Base-by-base conservation (phyloP, 192 early-diverging fungal genomes). In the Phlyctochytrium planicorne region DNA sequence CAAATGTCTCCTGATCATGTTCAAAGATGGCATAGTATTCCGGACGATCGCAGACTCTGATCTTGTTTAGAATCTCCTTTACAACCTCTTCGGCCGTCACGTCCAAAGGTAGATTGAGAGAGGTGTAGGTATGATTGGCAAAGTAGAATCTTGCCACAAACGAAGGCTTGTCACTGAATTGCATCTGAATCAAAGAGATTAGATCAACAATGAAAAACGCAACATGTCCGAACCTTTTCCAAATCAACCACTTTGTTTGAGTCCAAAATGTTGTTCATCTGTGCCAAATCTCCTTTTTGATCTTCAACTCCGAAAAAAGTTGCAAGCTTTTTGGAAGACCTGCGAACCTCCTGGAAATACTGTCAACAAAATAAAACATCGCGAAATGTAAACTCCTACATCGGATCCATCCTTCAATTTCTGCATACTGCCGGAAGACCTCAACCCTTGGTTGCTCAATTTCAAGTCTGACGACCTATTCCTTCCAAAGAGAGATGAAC, bases 61-160 rank as follows among this genome's bases (percentile, higher is more conserved):
- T 59, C 52, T 77, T 81, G 10, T 81, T 34, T n/a, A 80, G 32
- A 1, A 81, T n/a, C 25, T 60, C 10, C 6, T 29, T 30, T 23
- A 71, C 70, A 2, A 71, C 71, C 2, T 60, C 30, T 2, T n/a
- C 52, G 20, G 69, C 71, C 16, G 73, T 72, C 12, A 70, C 70
- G 12, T 25, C 27, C 6, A 76, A 67, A 2, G 74, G 77, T 32
- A 81, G 52, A 17, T 55, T 33, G 16, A 80, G 30, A 34, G 65
- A 72, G 1, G 66, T 80, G 62, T 80, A 81, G 3, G 80, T 79
- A 16, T 74, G 62, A 47, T 81, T 80, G 2, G 71, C 80, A 69
- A 80, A 81, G 53, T 81, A 76, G 30, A 81, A 56, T 1, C 80
- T 65, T 2, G 73, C 67, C 33, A 80, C 32, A 47, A 73, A 67